Percentiles rank a stretch among this genome's conserved stretches.
Evolutionary conservation across 306 rosid species (phyloP).

Genomic region (Quillaja saponaria): DNA sequence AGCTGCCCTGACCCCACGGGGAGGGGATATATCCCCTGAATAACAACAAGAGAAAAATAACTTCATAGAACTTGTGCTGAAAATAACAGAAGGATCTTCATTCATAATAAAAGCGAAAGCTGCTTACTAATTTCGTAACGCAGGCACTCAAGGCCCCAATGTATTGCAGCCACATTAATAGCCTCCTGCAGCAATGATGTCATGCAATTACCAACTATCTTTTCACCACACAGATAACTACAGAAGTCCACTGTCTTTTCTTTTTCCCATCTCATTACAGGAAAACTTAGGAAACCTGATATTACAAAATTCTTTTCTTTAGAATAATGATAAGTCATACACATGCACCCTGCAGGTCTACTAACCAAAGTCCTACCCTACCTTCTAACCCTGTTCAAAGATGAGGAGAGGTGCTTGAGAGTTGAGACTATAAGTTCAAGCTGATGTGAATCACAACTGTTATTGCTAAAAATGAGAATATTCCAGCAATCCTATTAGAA

Average conservation of each 20-base stretch:
- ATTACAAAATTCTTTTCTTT: constrained; percentile 12
- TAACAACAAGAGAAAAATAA: constrained; percentile 29
- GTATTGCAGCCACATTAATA: constrained; percentile 80
- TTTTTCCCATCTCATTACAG: background rate
- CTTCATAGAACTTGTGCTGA: constrained; percentile 1
- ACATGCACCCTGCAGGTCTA: constrained; percentile 12
- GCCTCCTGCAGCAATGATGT: constrained; percentile 59
- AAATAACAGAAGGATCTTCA: constrained; percentile 7
- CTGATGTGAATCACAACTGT: background rate
- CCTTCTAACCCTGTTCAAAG: background rate
- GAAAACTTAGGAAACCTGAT: background rate
- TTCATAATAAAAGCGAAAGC: constrained; percentile 25
- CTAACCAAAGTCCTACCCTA: constrained; percentile 4
- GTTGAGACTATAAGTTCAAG: background rate
- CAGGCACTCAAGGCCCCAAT: constrained; percentile 95
- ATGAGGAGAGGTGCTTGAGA: background rate
- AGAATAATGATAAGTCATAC: background rate
- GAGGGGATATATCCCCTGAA: constrained; percentile 96
- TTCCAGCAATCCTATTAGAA: background rate
- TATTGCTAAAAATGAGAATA: too few relatives aligned
- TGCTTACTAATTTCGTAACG: constrained; percentile 88
- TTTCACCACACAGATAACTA: constrained; percentile 3
- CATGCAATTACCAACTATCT: constrained; percentile 28
- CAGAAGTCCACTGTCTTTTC: background rate
- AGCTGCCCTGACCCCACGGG: constrained; percentile 89